Base-by-base conservation (phyloP, 1,284 basidiomycete species). In the Moesziomyces sp. region DNA sequence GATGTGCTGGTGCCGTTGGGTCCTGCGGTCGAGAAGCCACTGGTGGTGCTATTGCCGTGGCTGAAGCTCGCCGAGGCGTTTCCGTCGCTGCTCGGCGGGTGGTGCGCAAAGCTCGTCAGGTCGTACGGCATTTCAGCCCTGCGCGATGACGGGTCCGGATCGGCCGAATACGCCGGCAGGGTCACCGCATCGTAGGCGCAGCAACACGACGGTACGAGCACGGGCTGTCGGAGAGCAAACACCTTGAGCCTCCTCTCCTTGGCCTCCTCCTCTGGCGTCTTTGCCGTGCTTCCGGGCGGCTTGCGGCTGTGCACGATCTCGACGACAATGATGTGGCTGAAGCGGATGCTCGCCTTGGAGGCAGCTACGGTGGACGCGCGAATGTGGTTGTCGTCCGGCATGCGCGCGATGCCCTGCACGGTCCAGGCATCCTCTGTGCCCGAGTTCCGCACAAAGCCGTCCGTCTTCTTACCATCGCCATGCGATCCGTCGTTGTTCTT, bases 161-260 rank as follows among this genome's bases (percentile, higher is more conserved):
- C 62, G 5, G 76, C 63, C 7, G 70, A 67, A 62, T 84, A 84
- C 3, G 76, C 65, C 1, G 82, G 82, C 21, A 84, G 52, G 28
- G 78, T 82, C 10, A 83, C 82, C 6, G 80, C 80, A 47, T 84
- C 80, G 46, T 79, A 78, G n/a, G 82, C 82, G 40, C 82, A 83
- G 46, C 82, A 84, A 70, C 82, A 84, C 21, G 68, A 73, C 3
- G 82, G 82, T 1, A 84, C 50, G 0, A 75, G 46, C 14, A 83
- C 72, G 11, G 80, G 79, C 51, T 84, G 82, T 14, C 82, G 71
- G 38, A 84, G 61, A 3, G 81, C 77, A 60, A 83, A 84, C 23
- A 84, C 82, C 48, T 84, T 84, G 54, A 84, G 59, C 38, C 78
- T 65, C 13, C 81, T 52, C 35, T 77, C 63, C 26, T 65, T 60